A percentile compares a stretch with the other conserved stretches of the same genome.
Evolutionary conservation across 2,329 filamentous ascomycete species (phyloP).

Genomic region (Talaromyces sp.): DNA sequence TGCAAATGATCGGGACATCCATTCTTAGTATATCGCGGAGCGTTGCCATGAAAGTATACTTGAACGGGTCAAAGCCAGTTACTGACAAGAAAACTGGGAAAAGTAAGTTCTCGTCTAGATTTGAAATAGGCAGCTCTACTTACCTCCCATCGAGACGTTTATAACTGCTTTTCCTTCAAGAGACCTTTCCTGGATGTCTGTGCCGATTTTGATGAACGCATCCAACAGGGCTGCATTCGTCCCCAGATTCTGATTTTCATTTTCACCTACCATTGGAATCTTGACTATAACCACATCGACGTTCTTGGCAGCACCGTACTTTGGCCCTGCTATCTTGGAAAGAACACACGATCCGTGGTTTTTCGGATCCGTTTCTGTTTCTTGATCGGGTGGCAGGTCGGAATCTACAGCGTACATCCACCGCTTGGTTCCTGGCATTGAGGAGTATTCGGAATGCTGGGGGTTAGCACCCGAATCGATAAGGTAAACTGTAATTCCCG

Average conservation of each 20-base stretch:
- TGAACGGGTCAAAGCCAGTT: background rate
- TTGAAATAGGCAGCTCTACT: background rate
- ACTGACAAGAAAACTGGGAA: background rate
- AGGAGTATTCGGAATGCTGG: background rate
- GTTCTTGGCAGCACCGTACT: background rate
- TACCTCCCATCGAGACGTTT: background rate
- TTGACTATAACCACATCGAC: conserved; percentile 4
- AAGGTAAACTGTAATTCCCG: background rate
- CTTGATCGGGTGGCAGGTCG: no score
- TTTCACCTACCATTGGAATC: no score
- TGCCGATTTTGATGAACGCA: background rate
- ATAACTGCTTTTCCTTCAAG: conserved; percentile 1
- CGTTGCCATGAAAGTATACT: background rate
- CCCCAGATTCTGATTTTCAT: no score
- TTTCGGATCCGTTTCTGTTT: background rate
- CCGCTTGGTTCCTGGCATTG: background rate
- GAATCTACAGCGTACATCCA: background rate
- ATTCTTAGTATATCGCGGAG: background rate
- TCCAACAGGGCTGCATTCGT: background rate
- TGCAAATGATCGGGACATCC: background rate
- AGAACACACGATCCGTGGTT: background rate
- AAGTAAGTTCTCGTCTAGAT: background rate
- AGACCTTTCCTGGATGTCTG: background rate
- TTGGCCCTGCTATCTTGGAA: background rate
- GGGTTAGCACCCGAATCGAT: background rate